Evolutionary conservation across 768 basidiomycete genomes (phyloP), one percentile per base, ranked within the genome.

Genomic region (Pisolithus microcarpus): DNA sequence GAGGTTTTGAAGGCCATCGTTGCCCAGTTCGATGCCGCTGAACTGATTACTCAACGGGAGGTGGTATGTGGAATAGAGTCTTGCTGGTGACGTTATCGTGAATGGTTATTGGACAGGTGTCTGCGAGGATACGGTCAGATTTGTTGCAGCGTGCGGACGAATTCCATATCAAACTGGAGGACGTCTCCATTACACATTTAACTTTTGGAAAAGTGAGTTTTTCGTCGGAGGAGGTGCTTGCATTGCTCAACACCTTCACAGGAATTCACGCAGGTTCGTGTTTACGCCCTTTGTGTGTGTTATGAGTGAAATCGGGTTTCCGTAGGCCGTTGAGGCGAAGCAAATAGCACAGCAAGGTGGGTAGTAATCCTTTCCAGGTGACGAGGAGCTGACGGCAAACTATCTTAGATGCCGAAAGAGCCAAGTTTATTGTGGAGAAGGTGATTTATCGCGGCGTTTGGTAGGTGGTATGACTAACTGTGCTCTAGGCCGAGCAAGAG

Each of bases 391-490:
- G 19, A n/a, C 24, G 23, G 43, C 43, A 16, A 30, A 28, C 18
- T 31, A 7, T 4, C 37, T 26, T 58, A 93, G 95, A 98, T 71
- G 96, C 96, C 56, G 96, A 99, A 72, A 84, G 96, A 31, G 96
- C 96, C 51, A 98, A 97, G 70, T 99, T 97, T 69, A 89, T 98
- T 57, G 96, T 99, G 56, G 96, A 99, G 74, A 97, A 96, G 79
- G 92, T 91, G 53, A 50, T 75, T 40, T 10, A 15, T 37, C 23
- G 18, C 5, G 43, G n/a, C 23, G 23, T 37, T 26, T 43, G 24
- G 37, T 48, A 45, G 39, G 9, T 49, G 50, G 52, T 19, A 48
- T 56, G 57, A 37, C 58, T 67, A 45, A 69, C 15, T 7, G n/a
- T 50, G 47, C 21, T 34, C 26, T 56, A 95, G 92, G 94, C 96